These are phyloP conservation scores for Capsicum chinense DNA, from an alignment of 257 asterid genomes.

Conservation along the genomic window DNA sequence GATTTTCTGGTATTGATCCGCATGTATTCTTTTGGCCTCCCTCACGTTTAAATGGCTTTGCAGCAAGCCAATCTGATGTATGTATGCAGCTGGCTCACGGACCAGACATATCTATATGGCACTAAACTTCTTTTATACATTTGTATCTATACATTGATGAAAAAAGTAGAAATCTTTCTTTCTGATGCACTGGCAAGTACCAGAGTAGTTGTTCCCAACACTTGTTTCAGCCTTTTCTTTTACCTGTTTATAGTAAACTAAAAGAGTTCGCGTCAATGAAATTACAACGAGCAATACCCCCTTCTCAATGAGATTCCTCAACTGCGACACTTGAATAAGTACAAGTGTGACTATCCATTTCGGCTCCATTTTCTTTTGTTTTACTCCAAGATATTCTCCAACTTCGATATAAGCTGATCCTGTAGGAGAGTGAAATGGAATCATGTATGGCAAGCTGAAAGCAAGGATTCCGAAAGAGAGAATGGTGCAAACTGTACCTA, in stretches of 20 bases:
- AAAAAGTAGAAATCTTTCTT: neutral
- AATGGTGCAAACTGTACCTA: slow-evolving; percentile 47
- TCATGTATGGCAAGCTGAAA: neutral
- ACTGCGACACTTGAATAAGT: slow-evolving; percentile 59
- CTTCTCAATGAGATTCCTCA: slow-evolving; percentile 43
- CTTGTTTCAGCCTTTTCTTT: neutral
- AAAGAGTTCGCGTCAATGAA: slow-evolving; percentile 6
- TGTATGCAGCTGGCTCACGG: neutral
- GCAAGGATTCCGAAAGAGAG: neutral
- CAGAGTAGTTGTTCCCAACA: neutral
- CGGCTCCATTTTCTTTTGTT: slow-evolving; percentile 53
- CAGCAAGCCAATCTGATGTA: neutral
- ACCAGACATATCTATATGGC: neutral
- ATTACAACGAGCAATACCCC: neutral
- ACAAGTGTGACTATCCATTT: slow-evolving; percentile 49
- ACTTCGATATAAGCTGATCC: slow-evolving; percentile 64
- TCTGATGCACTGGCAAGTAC: neutral
- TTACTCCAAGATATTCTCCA: slow-evolving; percentile 85
- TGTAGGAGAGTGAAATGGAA: slow-evolving; percentile 39
- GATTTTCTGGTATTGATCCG: neutral
- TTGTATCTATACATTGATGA: slow-evolving; percentile 18
- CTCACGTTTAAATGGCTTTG: neutral
- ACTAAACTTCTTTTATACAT: neutral
- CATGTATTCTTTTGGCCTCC: neutral
- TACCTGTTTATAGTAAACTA: neutral